phyloP scores from a whole-genome alignment of 495 filamentous ascomycete genomes.

The Zalerion maritima region DNA sequence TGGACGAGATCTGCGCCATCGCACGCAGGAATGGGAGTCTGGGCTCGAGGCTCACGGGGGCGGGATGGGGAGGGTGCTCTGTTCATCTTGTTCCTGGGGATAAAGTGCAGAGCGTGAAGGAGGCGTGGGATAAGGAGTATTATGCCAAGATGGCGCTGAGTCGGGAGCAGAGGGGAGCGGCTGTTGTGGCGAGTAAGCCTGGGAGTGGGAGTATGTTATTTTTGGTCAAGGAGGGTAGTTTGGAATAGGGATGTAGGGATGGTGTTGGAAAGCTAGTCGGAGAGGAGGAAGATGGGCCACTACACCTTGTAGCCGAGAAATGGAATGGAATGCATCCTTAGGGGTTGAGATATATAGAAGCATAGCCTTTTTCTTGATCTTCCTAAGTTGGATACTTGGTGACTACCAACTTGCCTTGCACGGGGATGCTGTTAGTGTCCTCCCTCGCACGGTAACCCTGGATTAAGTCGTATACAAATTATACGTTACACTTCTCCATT shows the following conservation, averaged over 20 bases:
- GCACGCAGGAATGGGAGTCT: slow-evolving; percentile 65
- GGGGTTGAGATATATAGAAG: too few relatives aligned
- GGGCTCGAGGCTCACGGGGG: slow-evolving; percentile 80
- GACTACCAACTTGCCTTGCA: too few relatives aligned
- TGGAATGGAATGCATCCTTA: too few relatives aligned
- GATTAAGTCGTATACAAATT: too few relatives aligned
- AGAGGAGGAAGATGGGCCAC: too few relatives aligned
- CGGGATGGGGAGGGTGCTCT: slow-evolving; percentile 92
- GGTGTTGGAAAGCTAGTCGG: too few relatives aligned
- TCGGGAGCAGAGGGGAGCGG: slow-evolving; percentile 56
- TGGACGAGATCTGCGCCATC: slow-evolving; percentile 74
- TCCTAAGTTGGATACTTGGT: too few relatives aligned
- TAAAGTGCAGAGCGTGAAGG: slow-evolving; percentile 68
- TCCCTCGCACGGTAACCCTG: too few relatives aligned
- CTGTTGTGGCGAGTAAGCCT: slow-evolving; percentile 83
- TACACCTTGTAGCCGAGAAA: too few relatives aligned
- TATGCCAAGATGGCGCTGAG: slow-evolving; percentile 65
- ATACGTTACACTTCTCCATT: too few relatives aligned
- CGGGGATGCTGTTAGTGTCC: too few relatives aligned
- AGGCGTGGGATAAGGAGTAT: slow-evolving; percentile 65
- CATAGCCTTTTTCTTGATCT: too few relatives aligned
- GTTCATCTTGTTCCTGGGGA: slow-evolving; percentile 83
- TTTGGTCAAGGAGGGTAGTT: slow-evolving; percentile 13
- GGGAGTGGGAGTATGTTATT: slow-evolving; percentile 51
- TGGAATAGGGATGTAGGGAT: slow-evolving; percentile 3